phyloP scores from a whole-genome alignment of 371 early-diverging fungal species.

The Lichtheimia corymbifera region DNA sequence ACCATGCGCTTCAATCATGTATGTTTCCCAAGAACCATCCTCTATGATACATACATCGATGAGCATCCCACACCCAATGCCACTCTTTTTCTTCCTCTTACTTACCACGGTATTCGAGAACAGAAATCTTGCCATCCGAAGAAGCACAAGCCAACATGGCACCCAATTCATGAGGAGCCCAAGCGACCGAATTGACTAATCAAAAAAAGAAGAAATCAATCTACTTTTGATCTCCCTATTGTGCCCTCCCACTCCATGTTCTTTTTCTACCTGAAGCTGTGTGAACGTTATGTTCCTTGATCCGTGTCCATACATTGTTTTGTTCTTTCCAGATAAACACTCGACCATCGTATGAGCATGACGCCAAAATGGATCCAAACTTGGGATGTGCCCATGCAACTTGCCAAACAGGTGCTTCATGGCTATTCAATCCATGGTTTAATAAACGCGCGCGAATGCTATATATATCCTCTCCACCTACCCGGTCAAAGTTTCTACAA shows the following conservation, averaged over 20 bases:
- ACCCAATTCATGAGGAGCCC: constrained; percentile 97
- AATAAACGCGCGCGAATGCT: background rate
- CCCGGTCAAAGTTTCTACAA: constrained; percentile 80
- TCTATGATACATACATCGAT: constrained; percentile 40
- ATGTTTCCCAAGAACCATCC: constrained; percentile 81
- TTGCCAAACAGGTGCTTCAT: constrained; percentile 99
- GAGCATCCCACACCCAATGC: no score
- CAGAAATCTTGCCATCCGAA: constrained; percentile 94
- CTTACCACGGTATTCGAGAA: constrained; percentile 87
- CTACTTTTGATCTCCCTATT: background rate
- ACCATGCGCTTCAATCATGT: constrained; percentile 82
- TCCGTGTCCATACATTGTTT: constrained; percentile 81
- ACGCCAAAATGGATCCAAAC: constrained; percentile 93
- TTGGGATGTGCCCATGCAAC: constrained; percentile 99
- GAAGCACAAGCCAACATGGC: constrained; percentile 92
- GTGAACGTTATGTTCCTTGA: constrained; percentile 90
- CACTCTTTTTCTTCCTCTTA: background rate
- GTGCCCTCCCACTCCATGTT: background rate
- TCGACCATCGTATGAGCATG: constrained; percentile 94
- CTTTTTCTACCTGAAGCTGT: constrained; percentile 76
- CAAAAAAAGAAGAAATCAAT: background rate
- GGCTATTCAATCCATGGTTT: constrained; percentile 48
- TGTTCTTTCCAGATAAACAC: constrained; percentile 95
- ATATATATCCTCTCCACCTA: constrained; percentile 23
- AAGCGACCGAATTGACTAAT: constrained; percentile 91